Base-by-base conservation (phyloP, 345 rosid genomes). In the Salix exigua region DNA sequence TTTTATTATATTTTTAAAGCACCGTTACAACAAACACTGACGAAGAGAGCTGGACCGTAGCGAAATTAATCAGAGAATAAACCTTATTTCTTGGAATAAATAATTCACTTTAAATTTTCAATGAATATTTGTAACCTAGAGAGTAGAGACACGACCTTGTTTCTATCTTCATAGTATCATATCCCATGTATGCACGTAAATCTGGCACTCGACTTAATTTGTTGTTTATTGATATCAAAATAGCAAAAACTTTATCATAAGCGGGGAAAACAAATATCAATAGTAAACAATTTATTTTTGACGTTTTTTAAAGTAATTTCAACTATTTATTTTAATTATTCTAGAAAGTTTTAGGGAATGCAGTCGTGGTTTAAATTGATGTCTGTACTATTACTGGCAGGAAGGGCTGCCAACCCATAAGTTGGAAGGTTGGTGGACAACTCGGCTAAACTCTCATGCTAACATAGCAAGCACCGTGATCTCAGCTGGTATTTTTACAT, bases 401-500 rank as follows among this genome's bases (percentile, higher is more conserved):
- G 62, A 64, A 16, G 37, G 37, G 37, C 5, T 33, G 7, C 37
- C 37, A 33, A 33, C 6, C 37, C 37, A 28, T 7, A 40, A 38
- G 16, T 11, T 21, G 26, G 69, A 84, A 80, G 82, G 26, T 71
- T 28, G 14, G 9, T 19, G 60, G 33, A 30, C 68, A 65, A 21
- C 2, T 65, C 12, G 35, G 35, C 0, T 19, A 21, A 53, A 53
- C 23, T 53, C 60, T 7, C 25, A n/a, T 19, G 7, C 60, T 53
- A 53, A 10, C 4, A 23, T 9, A 9, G 62, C 28, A 9, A 58
- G 12, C 62, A 58, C 1, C 0, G 23, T 58, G 4, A 10, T 73
- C 9, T 13, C 42, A 73, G 17, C 35, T 37, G 70, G 58, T 26
- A 38, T 33, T 33, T 66, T 91, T 72, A 91, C 90, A 89, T 82